Conservation (phyloP, 805 yeast genomes). For the Spathaspora passalidarum region DNA sequence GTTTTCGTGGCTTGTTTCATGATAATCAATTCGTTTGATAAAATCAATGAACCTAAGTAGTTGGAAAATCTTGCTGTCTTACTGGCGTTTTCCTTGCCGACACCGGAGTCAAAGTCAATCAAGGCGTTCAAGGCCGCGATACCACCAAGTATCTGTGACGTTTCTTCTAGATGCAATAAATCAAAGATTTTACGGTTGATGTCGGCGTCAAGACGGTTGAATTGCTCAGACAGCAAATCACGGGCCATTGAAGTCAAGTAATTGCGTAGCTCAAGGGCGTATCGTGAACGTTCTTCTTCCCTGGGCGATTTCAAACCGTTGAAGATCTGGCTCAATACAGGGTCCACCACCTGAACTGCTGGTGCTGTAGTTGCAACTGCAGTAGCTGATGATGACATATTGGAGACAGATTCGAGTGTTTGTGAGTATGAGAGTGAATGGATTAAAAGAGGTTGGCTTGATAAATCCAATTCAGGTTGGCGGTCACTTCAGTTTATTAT, state of each 20-base stretch:
- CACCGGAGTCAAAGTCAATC: conserved; percentile 77
- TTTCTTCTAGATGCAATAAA: conserved; percentile 70
- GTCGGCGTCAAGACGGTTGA: conserved; percentile 76
- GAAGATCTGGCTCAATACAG: conserved; percentile 52
- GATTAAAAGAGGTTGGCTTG: background rate
- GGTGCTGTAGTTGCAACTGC: conserved; percentile 20
- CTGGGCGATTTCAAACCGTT: conserved; percentile 44
- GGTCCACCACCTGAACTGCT: conserved; percentile 39
- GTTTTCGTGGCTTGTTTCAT: conserved; percentile 86
- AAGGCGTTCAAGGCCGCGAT: conserved; percentile 86
- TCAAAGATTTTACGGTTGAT: conserved; percentile 87
- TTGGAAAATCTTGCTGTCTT: conserved; percentile 91
- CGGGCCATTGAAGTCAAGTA: conserved; percentile 72
- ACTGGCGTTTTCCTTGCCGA: conserved; percentile 75
- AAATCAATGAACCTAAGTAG: conserved; percentile 74
- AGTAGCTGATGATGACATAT: background rate
- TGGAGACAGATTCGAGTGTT: no score
- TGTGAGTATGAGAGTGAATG: no score
- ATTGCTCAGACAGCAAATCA: conserved; percentile 78
- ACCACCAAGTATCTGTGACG: conserved; percentile 79
- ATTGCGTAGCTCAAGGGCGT: conserved; percentile 68
- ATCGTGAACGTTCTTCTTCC: conserved; percentile 44
- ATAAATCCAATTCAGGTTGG: background rate
- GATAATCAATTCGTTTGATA: conserved; percentile 78
- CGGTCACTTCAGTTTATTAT: background rate